phyloP scores from a whole-genome alignment of 108 stramenopile species.

The Schizochytrium sp. region DNA sequence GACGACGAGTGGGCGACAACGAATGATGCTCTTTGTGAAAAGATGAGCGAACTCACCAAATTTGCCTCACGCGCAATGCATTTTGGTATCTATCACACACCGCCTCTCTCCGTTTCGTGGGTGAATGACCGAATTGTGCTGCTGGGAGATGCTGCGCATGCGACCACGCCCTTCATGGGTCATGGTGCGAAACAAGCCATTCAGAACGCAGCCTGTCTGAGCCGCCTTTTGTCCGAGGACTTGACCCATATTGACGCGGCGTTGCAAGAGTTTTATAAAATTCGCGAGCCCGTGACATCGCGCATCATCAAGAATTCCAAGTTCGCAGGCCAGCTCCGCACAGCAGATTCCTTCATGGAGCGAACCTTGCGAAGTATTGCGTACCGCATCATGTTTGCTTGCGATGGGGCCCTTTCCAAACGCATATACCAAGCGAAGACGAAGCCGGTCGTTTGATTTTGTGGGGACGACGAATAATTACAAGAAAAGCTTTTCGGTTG shows the following conservation, averaged over 20 bases:
- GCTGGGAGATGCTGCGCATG: constrained; percentile 84
- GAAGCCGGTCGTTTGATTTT: background rate
- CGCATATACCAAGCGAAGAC: background rate
- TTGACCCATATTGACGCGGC: background rate
- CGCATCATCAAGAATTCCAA: background rate
- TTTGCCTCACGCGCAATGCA: constrained; percentile 32
- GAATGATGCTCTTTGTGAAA: constrained; percentile 15
- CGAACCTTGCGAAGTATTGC: background rate
- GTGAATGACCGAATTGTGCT: constrained; percentile 39
- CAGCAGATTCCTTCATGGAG: background rate
- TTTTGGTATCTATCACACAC: constrained; percentile 35
- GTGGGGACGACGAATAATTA: too few relatives aligned
- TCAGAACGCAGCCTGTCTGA: constrained; percentile 55
- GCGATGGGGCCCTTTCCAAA: background rate
- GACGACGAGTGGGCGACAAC: background rate
- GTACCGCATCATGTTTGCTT: background rate
- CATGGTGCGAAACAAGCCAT: constrained; percentile 94
- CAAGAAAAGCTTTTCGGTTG: too few relatives aligned
- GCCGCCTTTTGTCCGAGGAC: background rate
- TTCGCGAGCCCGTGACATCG: background rate
- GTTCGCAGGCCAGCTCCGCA: background rate
- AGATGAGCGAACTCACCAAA: constrained; percentile 19
- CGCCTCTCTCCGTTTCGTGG: constrained; percentile 19
- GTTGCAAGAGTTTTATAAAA: background rate
- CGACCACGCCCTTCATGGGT: constrained; percentile 88